These are phyloP conservation scores for Brettanomyces custersianus DNA, from an alignment of 805 yeast species.

Conservation along the genomic window DNA sequence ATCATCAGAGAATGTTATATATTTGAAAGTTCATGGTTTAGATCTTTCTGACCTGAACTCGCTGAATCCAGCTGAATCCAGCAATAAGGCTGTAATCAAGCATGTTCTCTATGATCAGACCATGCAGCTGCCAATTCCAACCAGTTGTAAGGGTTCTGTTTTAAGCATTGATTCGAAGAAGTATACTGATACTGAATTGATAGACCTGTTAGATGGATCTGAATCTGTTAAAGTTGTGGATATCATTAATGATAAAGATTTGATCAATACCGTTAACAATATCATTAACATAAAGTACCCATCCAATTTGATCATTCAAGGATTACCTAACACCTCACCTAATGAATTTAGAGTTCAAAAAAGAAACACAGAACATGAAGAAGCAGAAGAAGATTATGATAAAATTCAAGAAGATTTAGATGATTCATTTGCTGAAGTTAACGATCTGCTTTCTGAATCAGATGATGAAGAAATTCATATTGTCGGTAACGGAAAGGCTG, in stretches of 20 bases:
- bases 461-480: slow-evolving; percentile 7
- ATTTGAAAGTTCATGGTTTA: slow-evolving; percentile 15
- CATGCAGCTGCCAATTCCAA: background rate
- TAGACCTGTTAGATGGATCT: background rate
- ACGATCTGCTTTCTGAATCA: slow-evolving; percentile 19
- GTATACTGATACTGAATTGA: background rate
- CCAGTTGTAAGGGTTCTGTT: slow-evolving; percentile 1
- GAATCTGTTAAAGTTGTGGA: background rate
- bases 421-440: slow-evolving; percentile 23
- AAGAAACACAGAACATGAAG: slow-evolving; percentile 7
- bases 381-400: slow-evolving; percentile 18
- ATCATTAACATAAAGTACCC: no score
- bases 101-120: slow-evolving; percentile 17
- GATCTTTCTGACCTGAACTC: slow-evolving; percentile 11
- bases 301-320: slow-evolving; percentile 23
- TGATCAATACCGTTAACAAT: slow-evolving; percentile 1
- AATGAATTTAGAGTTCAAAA: background rate
- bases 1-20: slow-evolving; percentile 6
- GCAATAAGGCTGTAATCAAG: no score
- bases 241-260: slow-evolving; percentile 3
- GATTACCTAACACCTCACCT: slow-evolving; percentile 25
- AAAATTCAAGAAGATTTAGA: slow-evolving; percentile 20
- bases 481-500: background rate
- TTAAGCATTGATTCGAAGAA: background rate
- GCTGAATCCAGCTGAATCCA: no score